Evolutionary conservation across 2,329 filamentous ascomycete genomes (phyloP), one percentile per base, ranked within the genome.

Genomic region (Helotiales sp.): DNA sequence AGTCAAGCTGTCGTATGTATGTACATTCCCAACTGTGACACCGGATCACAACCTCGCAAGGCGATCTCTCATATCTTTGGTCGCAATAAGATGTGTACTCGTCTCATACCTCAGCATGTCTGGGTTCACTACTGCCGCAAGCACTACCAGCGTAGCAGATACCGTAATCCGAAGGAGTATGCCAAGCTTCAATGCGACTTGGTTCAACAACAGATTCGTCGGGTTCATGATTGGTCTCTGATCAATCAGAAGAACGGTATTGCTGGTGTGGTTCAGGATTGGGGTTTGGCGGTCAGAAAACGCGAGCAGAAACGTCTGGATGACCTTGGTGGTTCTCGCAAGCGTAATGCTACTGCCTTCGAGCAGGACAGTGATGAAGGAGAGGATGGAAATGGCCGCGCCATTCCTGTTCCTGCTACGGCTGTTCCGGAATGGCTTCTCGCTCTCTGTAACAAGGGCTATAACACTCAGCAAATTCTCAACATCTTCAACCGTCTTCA

Each of bases 61-160:
- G 85, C 88, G 5, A 88, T 93, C 58, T 91, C 88, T 0, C 89
- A 95, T 68, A 82, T 93, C 55, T 93, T 93, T 65, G 90, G 90
- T 22, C 84, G 91, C 34, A 95, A 95, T 77, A 95, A 95, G 74
- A 79, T 82, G 7, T 88, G 85, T 67, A 95, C 90, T 0, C 81
- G 87, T 31, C 78, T 80, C 44, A 90, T 95, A 49, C 88, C 88
- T 0, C 75, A 81, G 5, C 73, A 82, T 22, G 81, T 90, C 2
- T 93, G 89, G 89, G 84, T 91, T 0, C 84, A 88, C 67, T 88
- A 84, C 69, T 95, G 91, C 71, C 84, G 90, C 33, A 93, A 93
- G 69, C 88, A 93, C 68, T 95, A 95, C 70, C 91, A 95, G 73
- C 84, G 90, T 6, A 81, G 81, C 42, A 80, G 87, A 0, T 93